phyloP scores from a whole-genome alignment of 495 filamentous ascomycete genomes.

The Bombardia bombarda region DNA sequence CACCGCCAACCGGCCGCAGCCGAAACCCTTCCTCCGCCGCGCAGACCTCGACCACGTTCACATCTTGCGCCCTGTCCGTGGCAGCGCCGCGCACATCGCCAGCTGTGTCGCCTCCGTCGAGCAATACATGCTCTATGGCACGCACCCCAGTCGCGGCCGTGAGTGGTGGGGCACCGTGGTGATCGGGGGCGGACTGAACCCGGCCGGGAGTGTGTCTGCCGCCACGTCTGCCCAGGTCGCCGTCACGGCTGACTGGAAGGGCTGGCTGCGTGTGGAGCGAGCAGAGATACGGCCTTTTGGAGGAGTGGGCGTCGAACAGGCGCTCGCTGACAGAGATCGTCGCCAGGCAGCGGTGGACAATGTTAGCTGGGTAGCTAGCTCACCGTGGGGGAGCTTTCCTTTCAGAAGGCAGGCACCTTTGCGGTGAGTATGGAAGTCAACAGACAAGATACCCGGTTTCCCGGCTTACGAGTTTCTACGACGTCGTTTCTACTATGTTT shows the following conservation, averaged over 20 bases:
- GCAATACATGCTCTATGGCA: conserved; percentile 41
- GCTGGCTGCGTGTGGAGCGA: conserved; percentile 40
- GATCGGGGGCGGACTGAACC: conserved; percentile 23
- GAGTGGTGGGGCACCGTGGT: conserved; percentile 45
- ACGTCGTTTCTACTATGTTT: no score
- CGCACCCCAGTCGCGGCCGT: conserved; percentile 33
- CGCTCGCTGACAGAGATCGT: conserved; percentile 9
- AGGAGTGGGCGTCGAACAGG: conserved; percentile 13
- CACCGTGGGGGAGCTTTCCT: conserved; percentile 19
- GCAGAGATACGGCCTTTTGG: conserved; percentile 21
- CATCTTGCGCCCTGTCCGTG: conserved; percentile 26
- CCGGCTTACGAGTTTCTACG: no score
- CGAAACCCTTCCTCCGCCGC: neutral
- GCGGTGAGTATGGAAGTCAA: no score
- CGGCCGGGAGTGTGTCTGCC: neutral
- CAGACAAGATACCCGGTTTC: no score
- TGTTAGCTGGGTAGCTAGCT: conserved; percentile 18
- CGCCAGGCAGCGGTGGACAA: conserved; percentile 14
- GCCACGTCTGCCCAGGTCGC: conserved; percentile 14
- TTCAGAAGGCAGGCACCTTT: no score
- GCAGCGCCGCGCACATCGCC: conserved; percentile 10
- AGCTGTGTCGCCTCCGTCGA: conserved; percentile 25
- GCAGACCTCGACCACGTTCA: conserved; percentile 32
- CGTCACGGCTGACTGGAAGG: conserved; percentile 36
- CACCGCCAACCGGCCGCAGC: neutral